Base-by-base conservation (phyloP, 345 rosid species). In the Rhodamnia rubescens region DNA sequence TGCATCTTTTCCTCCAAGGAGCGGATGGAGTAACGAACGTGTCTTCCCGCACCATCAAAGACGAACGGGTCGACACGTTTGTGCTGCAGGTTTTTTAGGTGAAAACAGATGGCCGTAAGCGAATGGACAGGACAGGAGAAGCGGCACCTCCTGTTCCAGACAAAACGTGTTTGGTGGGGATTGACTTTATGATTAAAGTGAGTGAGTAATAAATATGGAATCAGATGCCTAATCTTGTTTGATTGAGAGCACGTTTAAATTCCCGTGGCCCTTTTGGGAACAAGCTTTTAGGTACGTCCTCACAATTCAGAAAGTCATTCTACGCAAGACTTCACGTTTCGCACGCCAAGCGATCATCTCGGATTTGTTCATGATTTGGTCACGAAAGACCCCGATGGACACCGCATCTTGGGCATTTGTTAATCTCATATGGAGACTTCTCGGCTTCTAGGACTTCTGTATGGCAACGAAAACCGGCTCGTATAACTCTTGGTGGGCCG, bases 401-500 rank as follows among this genome's bases (percentile, higher is more conserved):
- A 1, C 5, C 2, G 0, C 5, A 1, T 64, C 22, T 27, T 61
- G 21, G 5, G 9, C 9, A 27, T 27, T 29, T 3, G 21, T 27
- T 27, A 16, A 16, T n/a, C 74, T 61, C 5, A 2, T 7, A 10
- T 2, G 5, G 8, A 27, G 40, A 29, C 10, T 61, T 61, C 0
- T 61, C 13, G 74, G 14, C 11, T 61, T 16, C 44, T 16, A 15
- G 6, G 10, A 15, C 4, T 20, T 4, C 1, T 4, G 20, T 6
- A 0, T 15, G 6, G 11, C 2, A 29, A 1, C 9, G 1, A 1
- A 29, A 42, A 64, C 22, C 1, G 42, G 42, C 0, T 64, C 5
- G 4, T 64, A 1, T 29, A 18, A 2, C 18, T 8, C 10, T 4
- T 10, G n/a, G 11, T 15, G 7, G 0, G 6, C 4, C 40, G 36